These are phyloP conservation scores for Naganishia randhawae DNA, from an alignment of 768 basidiomycete genomes.

Conservation along the genomic window DNA sequence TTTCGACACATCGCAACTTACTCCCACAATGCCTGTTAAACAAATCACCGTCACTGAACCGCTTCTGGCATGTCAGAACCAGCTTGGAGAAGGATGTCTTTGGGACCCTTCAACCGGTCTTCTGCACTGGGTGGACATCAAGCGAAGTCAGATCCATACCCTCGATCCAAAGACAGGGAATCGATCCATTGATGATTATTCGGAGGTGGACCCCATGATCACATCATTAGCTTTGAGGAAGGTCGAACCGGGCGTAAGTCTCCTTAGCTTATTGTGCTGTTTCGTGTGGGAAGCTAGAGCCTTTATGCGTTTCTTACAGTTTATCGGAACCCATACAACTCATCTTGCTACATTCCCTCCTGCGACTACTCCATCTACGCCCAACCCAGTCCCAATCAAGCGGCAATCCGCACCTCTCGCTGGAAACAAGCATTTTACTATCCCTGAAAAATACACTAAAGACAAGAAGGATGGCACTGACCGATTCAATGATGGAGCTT, in stretches of 20 bases:
- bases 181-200: constrained; percentile 43
- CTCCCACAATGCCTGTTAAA: constrained; percentile 9
- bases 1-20: no score
- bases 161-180: constrained; percentile 40
- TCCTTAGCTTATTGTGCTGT: background rate
- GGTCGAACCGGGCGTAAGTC: constrained; percentile 27
- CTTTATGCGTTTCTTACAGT: constrained; percentile 25
- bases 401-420: constrained; percentile 32
- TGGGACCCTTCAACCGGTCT: constrained; percentile 45
- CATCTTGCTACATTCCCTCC: constrained; percentile 39
- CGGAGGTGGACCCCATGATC: constrained; percentile 31
- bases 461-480: constrained; percentile 26
- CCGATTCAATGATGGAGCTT: constrained; percentile 47
- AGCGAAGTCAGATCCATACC: constrained; percentile 39
- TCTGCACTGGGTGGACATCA: constrained; percentile 47
- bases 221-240: constrained; percentile 35
- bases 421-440: constrained; percentile 30
- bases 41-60: constrained; percentile 38
- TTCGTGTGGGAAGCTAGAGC: no score
- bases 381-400: constrained; percentile 5
- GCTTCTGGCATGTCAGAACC: constrained; percentile 38
- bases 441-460: constrained; percentile 26
- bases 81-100: constrained; percentile 45
- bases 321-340: constrained; percentile 38
- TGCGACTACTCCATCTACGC: constrained; percentile 32